These are phyloP conservation scores for sorghum (Sorghum bicolor) DNA, from an alignment of 176 grass and related monocot species.

Conservation along the genomic window Sorghum_bicolor_NCBIv3 NC_012873.2:5225501-5226000, in stretches of 20 bases:
- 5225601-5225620: constrained; percentile 49
- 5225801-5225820: too few species aligned
- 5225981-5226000: too few species aligned
- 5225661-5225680: background rate
- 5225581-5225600: constrained; percentile 44
- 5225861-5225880: too few species aligned
- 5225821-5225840: too few species aligned
- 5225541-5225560: constrained; percentile 69
- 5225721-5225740: background rate
- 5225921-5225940: background rate
- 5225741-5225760: background rate
- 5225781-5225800: background rate
- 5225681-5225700: constrained; percentile 14
- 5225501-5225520: constrained; percentile 32
- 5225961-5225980: background rate
- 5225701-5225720: constrained; percentile 10
- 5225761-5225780: background rate
- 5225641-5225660: background rate
- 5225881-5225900: too few species aligned
- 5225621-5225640: background rate
- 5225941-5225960: background rate
- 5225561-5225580: constrained; percentile 41
- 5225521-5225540: constrained; percentile 87
- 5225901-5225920: too few species aligned
- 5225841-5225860: too few species aligned